These are phyloP conservation scores for Primulina huaijiensis DNA, from an alignment of 257 asterid species.

Conservation along the genomic window DNA sequence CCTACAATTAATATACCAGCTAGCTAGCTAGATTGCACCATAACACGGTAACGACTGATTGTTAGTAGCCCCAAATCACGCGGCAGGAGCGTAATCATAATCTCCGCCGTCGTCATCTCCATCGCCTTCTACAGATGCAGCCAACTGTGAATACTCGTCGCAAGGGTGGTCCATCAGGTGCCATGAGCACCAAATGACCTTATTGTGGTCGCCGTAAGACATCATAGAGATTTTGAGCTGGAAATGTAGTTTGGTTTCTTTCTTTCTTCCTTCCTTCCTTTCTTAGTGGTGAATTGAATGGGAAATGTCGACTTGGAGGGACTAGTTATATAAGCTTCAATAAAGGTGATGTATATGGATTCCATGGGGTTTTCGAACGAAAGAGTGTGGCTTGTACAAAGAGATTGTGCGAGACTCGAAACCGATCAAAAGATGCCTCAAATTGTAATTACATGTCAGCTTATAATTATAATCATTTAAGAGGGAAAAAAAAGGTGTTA, in stretches of 20 bases:
- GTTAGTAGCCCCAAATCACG: not conserved
- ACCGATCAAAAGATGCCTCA: conserved; percentile 12
- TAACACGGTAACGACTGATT: too few species aligned
- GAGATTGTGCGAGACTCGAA: conserved; percentile 8
- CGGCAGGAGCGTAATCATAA: conserved; percentile 30
- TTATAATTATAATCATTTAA: not conserved
- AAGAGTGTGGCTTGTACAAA: conserved; percentile 6
- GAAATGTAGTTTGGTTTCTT: not conserved
- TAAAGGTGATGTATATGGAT: conserved; percentile 13
- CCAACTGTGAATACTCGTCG: not conserved
- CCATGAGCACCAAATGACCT: conserved; percentile 6
- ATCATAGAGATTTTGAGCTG: not conserved
- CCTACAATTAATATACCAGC: too few species aligned
- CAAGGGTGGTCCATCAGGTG: not conserved
- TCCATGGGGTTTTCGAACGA: conserved; percentile 21
- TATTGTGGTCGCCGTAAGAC: not conserved
- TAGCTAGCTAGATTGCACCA: too few species aligned
- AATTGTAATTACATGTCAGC: conserved; percentile 16
- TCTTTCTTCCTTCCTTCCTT: too few species aligned
- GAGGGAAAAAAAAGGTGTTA: conserved; percentile 9
- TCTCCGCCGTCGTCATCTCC: conserved; percentile 9
- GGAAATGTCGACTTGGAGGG: conserved; percentile 12
- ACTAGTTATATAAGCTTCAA: not conserved
- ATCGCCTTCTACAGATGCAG: conserved; percentile 1
- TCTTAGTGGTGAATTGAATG: not conserved